These are phyloP conservation scores for Pyrenophora seminiperda DNA, from an alignment of 2,329 filamentous ascomycete genomes.

Conservation along the genomic window DNA sequence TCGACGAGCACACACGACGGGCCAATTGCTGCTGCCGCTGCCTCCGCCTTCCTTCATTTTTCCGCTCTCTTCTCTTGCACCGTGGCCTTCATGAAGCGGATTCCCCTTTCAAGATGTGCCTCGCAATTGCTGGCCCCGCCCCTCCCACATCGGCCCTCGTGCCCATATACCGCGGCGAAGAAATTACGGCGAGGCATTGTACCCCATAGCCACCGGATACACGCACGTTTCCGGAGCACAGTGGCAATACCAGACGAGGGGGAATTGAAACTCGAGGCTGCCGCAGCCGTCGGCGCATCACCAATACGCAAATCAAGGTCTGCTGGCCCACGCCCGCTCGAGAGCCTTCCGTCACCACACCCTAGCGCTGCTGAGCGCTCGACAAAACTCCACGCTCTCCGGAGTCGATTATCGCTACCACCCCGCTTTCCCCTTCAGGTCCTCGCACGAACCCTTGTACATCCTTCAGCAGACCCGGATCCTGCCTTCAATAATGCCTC, in stretches of 20 bases:
- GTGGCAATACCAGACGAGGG: conserved; percentile 17
- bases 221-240: conserved; percentile 32
- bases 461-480: conserved; percentile 80
- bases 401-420: conserved; percentile 84
- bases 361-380: conserved; percentile 71
- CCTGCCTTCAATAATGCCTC: conserved; percentile 86
- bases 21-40: conserved; percentile 28
- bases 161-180: conserved; percentile 35
- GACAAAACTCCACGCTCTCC: conserved; percentile 88
- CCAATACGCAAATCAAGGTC: conserved; percentile 12
- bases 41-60: conserved; percentile 18
- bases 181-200: conserved; percentile 30
- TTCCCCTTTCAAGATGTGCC: conserved; percentile 65
- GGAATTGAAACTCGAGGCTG: conserved; percentile 19
- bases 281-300: conserved; percentile 11
- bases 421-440: conserved; percentile 82
- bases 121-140: conserved; percentile 60
- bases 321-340: conserved; percentile 23
- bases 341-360: conserved; percentile 70
- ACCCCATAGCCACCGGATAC: conserved; percentile 39
- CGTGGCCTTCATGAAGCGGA: conserved; percentile 61
- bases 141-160: conserved; percentile 52
- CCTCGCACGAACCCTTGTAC: conserved; percentile 82
- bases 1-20: conserved; percentile 34
- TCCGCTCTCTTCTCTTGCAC: conserved; percentile 7